Conservation (phyloP, 495 filamentous ascomycete species). For the Peziza echinospora region DNA sequence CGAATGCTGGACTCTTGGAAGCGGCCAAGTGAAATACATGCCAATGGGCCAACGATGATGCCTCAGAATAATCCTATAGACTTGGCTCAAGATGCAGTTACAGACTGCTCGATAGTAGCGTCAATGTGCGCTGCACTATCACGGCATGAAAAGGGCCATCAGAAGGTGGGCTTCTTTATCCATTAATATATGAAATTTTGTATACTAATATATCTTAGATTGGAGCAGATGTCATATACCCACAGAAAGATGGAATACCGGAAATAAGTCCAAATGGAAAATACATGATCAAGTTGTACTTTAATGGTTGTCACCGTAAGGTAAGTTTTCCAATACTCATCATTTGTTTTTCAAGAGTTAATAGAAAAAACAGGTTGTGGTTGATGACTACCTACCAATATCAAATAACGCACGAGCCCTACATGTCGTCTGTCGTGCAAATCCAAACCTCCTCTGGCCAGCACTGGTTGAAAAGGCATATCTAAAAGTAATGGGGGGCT, state of each 20-base stretch:
- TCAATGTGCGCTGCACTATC: conserved; percentile 69
- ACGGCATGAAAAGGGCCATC: conserved; percentile 37
- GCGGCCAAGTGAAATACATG: conserved; percentile 38
- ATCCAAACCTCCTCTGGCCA: conserved; percentile 65
- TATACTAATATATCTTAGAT: no score
- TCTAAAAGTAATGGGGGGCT: conserved; percentile 86
- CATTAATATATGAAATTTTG: conserved; percentile 13
- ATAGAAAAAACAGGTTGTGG: conserved; percentile 31
- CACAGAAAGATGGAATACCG: conserved; percentile 36
- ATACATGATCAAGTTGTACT: conserved; percentile 77
- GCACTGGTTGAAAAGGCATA: conserved; percentile 93
- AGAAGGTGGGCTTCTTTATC: conserved; percentile 22
- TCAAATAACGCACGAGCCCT: conserved; percentile 50
- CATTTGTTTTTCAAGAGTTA: background rate
- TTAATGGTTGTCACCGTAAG: conserved; percentile 80
- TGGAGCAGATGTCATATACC: conserved; percentile 47
- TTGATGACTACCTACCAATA: conserved; percentile 77
- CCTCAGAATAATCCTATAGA: conserved; percentile 30
- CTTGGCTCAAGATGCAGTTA: conserved; percentile 79
- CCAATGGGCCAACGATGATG: conserved; percentile 9
- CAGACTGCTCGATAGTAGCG: conserved; percentile 92
- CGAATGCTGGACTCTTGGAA: conserved; percentile 63
- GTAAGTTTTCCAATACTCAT: conserved; percentile 2
- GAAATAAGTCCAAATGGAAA: conserved; percentile 53
- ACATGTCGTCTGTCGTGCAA: conserved; percentile 72